Base-by-base conservation (phyloP, 768 basidiomycete species). In the Paxillus rubicundulus region DNA sequence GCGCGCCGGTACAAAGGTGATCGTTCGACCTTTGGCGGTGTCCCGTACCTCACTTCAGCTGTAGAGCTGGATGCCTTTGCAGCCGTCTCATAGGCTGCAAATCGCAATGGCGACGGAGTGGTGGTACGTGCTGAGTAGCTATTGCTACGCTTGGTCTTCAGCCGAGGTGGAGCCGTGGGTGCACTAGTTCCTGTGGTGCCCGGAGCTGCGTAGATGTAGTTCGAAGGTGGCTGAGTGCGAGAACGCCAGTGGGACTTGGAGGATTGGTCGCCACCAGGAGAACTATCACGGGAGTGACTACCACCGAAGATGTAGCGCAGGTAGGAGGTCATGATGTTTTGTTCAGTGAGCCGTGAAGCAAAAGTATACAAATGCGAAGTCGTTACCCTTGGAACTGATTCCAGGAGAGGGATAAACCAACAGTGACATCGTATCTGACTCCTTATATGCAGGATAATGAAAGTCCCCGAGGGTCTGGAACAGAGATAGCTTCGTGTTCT, bases 301-400 rank as follows among this genome's bases (percentile, higher is more conserved):
- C 69, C 70, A 39, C 76, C 75, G 51, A 78, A 78, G 58, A 77
- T 67, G 53, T 64, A 77, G 54, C 80, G 80, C 52, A 82, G 61
- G 69, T 78, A 77, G 32, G 80, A 75, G 45, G 78, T 72, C 79
- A 81, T 81, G 51, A 49, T 58, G 47, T 16, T 46, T 53, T 51
- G 58, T 63, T 27, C 28, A 17, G 44, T 32, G 8, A 36, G 49
- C 59, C 61, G 69, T 64, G 39, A 59, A 55, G 34, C 18, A 40
- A 20, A 45, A 45, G 27, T 50, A 33, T 38, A 38, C 47, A 42
- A 13, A 48, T 12, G 39, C 45, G 36, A 37, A 45, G 61, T 61
- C 56, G 61, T 62, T 40, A 44, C 43, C 48, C 47, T 53, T 54
- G 49, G 33, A 54, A n/a, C 17, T 51, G 44, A 52, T 43, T 45